Percentiles rank a stretch among this genome's conserved stretches.
These are phyloP conservation scores for Hemerocallis citrina DNA, from an alignment of 106 monocot genomes.

Conservation along the genomic window DNA sequence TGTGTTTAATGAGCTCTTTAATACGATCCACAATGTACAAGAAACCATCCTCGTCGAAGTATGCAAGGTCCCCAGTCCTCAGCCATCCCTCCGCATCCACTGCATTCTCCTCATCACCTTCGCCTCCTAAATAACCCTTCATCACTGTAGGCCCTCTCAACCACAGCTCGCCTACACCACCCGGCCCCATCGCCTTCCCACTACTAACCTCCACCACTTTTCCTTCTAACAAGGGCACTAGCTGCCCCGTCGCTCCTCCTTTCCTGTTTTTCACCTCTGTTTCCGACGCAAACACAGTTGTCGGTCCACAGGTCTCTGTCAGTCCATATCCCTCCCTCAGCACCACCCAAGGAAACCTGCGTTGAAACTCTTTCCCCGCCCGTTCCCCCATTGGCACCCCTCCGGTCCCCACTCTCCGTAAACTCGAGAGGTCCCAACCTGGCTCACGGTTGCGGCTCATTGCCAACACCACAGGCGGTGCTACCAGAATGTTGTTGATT, in stretches of 20 bases:
- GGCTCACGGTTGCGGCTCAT: neutral
- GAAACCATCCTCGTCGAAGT: slow-evolving; percentile 24
- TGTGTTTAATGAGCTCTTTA: slow-evolving; percentile 28
- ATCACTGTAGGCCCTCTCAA: slow-evolving; percentile 18
- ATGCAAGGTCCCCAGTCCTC: slow-evolving; percentile 21
- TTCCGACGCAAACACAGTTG: slow-evolving; percentile 3
- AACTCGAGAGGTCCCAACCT: slow-evolving; percentile 11
- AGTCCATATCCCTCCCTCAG: slow-evolving; percentile 23
- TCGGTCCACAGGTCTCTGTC: slow-evolving; percentile 13
- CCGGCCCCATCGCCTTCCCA: slow-evolving; percentile 1
- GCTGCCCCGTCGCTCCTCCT: slow-evolving; percentile 9
- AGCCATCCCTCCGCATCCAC: slow-evolving; percentile 14
- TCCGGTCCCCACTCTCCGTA: slow-evolving; percentile 15
- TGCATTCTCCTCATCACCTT: neutral
- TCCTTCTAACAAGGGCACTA: slow-evolving; percentile 19
- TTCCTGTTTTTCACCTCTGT: slow-evolving; percentile 1
- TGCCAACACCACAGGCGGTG: slow-evolving; percentile 30
- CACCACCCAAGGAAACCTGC: slow-evolving; percentile 27
- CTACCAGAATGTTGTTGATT: slow-evolving; percentile 22
- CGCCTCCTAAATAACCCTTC: neutral
- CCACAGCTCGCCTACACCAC: slow-evolving; percentile 24
- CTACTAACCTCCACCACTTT: slow-evolving; percentile 12
- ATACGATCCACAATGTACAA: slow-evolving; percentile 23
- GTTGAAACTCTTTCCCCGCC: slow-evolving; percentile 6
- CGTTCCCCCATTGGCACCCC: slow-evolving; percentile 11